phyloP scores from a whole-genome alignment of 139 green algal genomes.

The Chloropicon primus region DNA sequence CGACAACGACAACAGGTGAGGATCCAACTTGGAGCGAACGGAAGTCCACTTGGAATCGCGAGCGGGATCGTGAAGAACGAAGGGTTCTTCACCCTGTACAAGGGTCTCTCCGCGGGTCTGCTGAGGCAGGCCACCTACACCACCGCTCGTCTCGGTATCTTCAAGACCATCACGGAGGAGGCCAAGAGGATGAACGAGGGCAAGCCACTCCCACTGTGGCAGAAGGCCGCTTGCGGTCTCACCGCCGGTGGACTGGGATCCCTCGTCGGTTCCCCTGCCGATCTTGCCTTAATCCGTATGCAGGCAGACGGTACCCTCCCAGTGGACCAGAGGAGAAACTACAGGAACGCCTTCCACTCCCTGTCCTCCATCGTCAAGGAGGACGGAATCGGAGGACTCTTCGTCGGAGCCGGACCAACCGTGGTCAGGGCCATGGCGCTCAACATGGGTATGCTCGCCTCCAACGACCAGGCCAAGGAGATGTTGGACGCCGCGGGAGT shows the following conservation, averaged over 20 bases:
- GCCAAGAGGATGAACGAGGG: conserved; percentile 42
- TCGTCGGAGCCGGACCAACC: conserved; percentile 82
- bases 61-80: conserved; percentile 22
- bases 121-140: conserved; percentile 95
- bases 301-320: conserved; percentile 73
- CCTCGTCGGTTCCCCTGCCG: conserved; percentile 83
- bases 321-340: conserved; percentile 69
- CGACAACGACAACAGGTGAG: too few relatives aligned
- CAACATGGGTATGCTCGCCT: conserved; percentile 99
- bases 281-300: conserved; percentile 95
- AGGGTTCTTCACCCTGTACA: conserved; percentile 74
- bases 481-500: conserved; percentile 62
- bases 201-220: conserved; percentile 60
- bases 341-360: conserved; percentile 71
- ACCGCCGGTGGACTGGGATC: conserved; percentile 84
- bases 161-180: conserved; percentile 49
- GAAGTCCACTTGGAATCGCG: conserved; percentile 13
- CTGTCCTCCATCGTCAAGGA: conserved; percentile 43
- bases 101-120: conserved; percentile 82
- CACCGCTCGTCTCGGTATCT: conserved; percentile 88
- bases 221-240: conserved; percentile 76
- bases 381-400: conserved; percentile 69
- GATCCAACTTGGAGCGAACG: neutral
- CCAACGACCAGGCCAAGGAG: conserved; percentile 97
- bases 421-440: conserved; percentile 92